phyloP scores from a whole-genome alignment of 305 asterid species.

The Fraxinus paxiana region DNA sequence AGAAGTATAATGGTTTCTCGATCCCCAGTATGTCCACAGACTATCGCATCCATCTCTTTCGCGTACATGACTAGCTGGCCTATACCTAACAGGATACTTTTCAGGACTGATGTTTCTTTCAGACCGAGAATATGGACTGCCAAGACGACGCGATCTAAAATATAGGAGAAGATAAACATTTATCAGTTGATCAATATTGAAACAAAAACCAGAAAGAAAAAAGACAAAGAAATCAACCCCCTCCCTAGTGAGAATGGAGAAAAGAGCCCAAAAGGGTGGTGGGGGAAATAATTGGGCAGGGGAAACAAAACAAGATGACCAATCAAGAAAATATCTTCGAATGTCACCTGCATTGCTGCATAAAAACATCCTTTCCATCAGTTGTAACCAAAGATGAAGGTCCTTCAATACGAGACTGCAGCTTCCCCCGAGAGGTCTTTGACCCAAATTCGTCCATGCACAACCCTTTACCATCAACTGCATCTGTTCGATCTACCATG shows the following conservation, averaged over 20 bases:
- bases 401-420: conserved; percentile 55
- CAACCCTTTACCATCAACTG: conserved; percentile 32
- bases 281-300: background rate
- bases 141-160: conserved; percentile 40
- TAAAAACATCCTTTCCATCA: conserved; percentile 34
- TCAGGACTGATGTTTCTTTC: conserved; percentile 51
- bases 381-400: conserved; percentile 32
- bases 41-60: conserved; percentile 44
- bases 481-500: conserved; percentile 29
- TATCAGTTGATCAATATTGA: background rate
- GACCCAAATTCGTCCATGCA: conserved; percentile 39
- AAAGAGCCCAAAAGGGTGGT: background rate
- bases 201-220: background rate
- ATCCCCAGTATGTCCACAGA: conserved; percentile 49
- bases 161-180: conserved; percentile 10
- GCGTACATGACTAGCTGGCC: conserved; percentile 36
- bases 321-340: background rate
- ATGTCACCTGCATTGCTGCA: conserved; percentile 49
- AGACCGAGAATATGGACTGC: conserved; percentile 37
- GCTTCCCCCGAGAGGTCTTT: conserved; percentile 40
- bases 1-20: conserved; percentile 46
- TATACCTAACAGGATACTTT: conserved; percentile 41
- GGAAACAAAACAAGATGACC: background rate
- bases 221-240: background rate
- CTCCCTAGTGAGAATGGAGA: background rate